Conservation (phyloP, 2,329 filamentous ascomycete species). For the Nothopassalora personata region DNA sequence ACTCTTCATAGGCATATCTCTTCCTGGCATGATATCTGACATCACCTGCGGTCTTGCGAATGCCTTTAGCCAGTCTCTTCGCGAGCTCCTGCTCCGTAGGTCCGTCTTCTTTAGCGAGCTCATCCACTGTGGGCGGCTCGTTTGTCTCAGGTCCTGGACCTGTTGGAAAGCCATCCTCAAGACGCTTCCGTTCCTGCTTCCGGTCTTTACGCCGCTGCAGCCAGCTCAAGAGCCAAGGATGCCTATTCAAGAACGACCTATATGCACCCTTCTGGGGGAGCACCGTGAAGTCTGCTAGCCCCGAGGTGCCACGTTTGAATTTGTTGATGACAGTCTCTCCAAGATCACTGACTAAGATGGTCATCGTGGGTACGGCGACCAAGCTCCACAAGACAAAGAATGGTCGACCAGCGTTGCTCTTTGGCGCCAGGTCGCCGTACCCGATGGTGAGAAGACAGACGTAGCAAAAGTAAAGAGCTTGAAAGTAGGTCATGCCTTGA, state of each 20-base stretch:
- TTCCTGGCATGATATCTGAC: slow-evolving; percentile 54
- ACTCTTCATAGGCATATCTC: slow-evolving; percentile 74
- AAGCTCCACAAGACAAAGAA: slow-evolving; percentile 95
- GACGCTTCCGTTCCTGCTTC: slow-evolving; percentile 32
- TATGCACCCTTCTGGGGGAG: slow-evolving; percentile 58
- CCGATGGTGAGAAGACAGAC: slow-evolving; percentile 78
- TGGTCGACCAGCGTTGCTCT: slow-evolving; percentile 70
- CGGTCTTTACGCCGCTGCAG: slow-evolving; percentile 33
- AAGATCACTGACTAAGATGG: slow-evolving; percentile 76
- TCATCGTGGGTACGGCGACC: slow-evolving; percentile 80
- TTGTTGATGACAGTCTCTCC: slow-evolving; percentile 71
- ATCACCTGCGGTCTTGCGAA: slow-evolving; percentile 61
- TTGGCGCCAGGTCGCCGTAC: slow-evolving; percentile 73
- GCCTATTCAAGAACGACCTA: slow-evolving; percentile 44
- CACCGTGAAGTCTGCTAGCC: slow-evolving; percentile 60
- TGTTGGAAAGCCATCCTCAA: slow-evolving; percentile 45
- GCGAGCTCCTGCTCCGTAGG: slow-evolving; percentile 55
- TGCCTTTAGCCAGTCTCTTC: slow-evolving; percentile 61
- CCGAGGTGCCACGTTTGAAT: slow-evolving; percentile 58
- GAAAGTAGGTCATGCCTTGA: slow-evolving; percentile 65
- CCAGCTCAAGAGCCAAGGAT: slow-evolving; percentile 41
- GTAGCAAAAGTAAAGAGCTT: slow-evolving; percentile 81
- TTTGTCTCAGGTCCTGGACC: slow-evolving; percentile 30
- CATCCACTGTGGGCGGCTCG: slow-evolving; percentile 35
- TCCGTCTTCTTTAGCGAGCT: slow-evolving; percentile 43